phyloP scores from a whole-genome alignment of 371 early-diverging fungal species.

The Actinomortierella ambigua region DNA sequence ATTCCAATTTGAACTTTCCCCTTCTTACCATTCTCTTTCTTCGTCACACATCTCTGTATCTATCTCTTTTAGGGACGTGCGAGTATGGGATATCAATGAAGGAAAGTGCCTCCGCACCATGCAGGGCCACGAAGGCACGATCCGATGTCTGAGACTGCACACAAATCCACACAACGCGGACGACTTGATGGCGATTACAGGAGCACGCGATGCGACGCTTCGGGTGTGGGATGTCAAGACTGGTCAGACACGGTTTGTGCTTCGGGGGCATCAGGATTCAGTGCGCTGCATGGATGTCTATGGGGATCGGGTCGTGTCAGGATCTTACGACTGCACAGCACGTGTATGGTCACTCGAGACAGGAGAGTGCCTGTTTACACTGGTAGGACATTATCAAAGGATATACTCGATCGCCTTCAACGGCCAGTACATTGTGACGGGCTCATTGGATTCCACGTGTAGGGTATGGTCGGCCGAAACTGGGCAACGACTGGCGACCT shows the following conservation, averaged over 20 bases:
- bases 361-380: slow-evolving; percentile 67
- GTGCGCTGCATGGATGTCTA: slow-evolving; percentile 85
- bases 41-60: no score
- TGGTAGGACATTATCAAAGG: slow-evolving; percentile 72
- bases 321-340: slow-evolving; percentile 90
- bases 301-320: slow-evolving; percentile 80
- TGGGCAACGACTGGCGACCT: slow-evolving; percentile 59
- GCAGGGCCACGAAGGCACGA: slow-evolving; percentile 90
- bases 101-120: slow-evolving; percentile 78
- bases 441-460: slow-evolving; percentile 78
- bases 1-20: no score
- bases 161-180: slow-evolving; percentile 21
- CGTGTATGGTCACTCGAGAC: slow-evolving; percentile 86
- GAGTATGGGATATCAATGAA: slow-evolving; percentile 88
- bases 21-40: no score
- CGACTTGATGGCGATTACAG: slow-evolving; percentile 78
- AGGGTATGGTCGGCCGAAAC: slow-evolving; percentile 74
- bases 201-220: slow-evolving; percentile 87
- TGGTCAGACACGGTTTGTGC: slow-evolving; percentile 60
- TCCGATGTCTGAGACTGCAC: slow-evolving; percentile 86
- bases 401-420: slow-evolving; percentile 75
- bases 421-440: slow-evolving; percentile 71
- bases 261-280: slow-evolving; percentile 79
- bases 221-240: slow-evolving; percentile 84
- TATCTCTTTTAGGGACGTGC: slow-evolving; percentile 80